phyloP scores from a whole-genome alignment of 2,329 filamentous ascomycete genomes.

The Aspergillus latus region DNA sequence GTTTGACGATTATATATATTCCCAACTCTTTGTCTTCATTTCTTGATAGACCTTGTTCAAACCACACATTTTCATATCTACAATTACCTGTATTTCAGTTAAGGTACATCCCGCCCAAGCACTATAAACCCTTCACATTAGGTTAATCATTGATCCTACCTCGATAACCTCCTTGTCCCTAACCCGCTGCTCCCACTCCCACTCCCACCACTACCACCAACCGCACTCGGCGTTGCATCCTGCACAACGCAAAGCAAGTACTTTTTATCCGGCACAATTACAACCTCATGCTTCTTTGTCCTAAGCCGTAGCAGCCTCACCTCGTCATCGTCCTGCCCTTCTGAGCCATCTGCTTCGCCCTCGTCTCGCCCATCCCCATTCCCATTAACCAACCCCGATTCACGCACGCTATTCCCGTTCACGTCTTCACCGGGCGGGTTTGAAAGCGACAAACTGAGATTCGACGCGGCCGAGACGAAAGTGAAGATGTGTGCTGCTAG shows the following conservation, averaged over 20 bases:
- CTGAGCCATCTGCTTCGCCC: constrained; percentile 15
- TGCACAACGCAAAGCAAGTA: constrained; percentile 52
- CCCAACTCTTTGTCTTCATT: too few relatives aligned
- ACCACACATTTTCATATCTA: not conserved
- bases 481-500: constrained; percentile 44
- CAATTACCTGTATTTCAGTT: not conserved
- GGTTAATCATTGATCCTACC: constrained; percentile 17
- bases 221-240: constrained; percentile 29
- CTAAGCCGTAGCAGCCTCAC: constrained; percentile 49
- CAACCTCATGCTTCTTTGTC: constrained; percentile 51
- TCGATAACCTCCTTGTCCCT: constrained; percentile 17
- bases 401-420: constrained; percentile 14
- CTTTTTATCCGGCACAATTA: constrained; percentile 51
- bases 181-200: not conserved
- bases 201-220: constrained; percentile 19
- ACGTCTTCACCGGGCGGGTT: constrained; percentile 23
- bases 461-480: constrained; percentile 42
- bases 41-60: not conserved
- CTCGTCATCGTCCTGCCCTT: constrained; percentile 43
- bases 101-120: not conserved
- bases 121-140: not conserved
- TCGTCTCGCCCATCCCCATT: constrained; percentile 6
- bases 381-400: not conserved
- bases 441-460: constrained; percentile 36
- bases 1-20: not conserved